Percentiles rank a stretch among this genome's conserved stretches.
phyloP scores from a whole-genome alignment of 2,329 filamentous ascomycete species.

The Ophiostoma tasmaniense region DNA sequence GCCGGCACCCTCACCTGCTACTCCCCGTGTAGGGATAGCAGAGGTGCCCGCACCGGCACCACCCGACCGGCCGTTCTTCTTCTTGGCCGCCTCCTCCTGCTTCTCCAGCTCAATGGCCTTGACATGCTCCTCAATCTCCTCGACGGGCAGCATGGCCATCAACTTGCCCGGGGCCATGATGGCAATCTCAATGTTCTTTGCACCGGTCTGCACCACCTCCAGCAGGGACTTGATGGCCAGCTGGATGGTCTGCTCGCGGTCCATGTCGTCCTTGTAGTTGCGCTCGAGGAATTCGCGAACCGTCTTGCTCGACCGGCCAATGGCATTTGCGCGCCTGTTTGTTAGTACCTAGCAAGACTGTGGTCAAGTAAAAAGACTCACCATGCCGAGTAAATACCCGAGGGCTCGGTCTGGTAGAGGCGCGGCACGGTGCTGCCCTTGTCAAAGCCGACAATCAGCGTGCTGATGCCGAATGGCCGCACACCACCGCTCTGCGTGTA shows the following conservation, averaged over 20 bases:
- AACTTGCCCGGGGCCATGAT: conserved; percentile 90
- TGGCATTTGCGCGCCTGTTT: conserved; percentile 93
- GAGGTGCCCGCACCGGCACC: conserved; percentile 42
- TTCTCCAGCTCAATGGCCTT: conserved; percentile 99
- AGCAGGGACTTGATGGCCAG: conserved; percentile 96
- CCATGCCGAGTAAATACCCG: conserved; percentile 98
- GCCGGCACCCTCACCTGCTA: conserved; percentile 23
- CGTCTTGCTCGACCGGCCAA: conserved; percentile 96
- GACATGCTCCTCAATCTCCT: conserved; percentile 94
- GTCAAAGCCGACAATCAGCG: conserved; percentile 96
- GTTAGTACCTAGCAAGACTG: not conserved
- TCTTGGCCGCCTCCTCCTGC: conserved; percentile 95
- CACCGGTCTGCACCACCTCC: conserved; percentile 96
- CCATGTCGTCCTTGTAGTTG: conserved; percentile 98
- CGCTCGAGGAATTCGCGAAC: conserved; percentile 97
- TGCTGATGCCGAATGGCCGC: conserved; percentile 96
- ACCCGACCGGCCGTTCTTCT: conserved; percentile 73
- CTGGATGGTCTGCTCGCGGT: conserved; percentile 90
- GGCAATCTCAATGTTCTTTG: conserved; percentile 99
- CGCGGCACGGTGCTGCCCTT: conserved; percentile 80
- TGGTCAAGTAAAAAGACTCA: conserved; percentile 36
- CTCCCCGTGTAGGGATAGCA: conserved; percentile 61
- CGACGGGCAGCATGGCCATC: conserved; percentile 87
- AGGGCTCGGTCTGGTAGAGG: conserved; percentile 98
- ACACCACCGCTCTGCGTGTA: conserved; percentile 99